A percentile compares a stretch with the other conserved stretches of the same genome.
These are phyloP conservation scores for Schwanniomyces sp. DNA, from an alignment of 805 yeast species.

Conservation along the genomic window DNA sequence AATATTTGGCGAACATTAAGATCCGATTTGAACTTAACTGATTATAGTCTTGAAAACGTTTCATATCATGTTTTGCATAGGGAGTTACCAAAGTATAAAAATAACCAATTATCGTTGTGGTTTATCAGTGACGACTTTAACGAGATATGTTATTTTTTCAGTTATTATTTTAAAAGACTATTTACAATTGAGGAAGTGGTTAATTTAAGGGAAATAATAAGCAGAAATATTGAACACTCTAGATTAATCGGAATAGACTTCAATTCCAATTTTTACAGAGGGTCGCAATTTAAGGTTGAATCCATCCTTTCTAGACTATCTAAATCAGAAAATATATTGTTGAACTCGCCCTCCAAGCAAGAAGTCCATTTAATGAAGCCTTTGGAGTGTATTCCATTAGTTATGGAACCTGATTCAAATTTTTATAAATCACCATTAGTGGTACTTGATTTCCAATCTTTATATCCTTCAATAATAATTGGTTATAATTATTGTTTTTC, in stretches of 20 bases:
- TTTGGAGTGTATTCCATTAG: constrained; percentile 82
- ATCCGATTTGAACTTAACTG: constrained; percentile 58
- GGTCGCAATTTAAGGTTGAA: constrained; percentile 94
- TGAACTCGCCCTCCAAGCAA: constrained; percentile 75
- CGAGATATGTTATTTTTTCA: constrained; percentile 34
- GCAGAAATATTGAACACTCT: constrained; percentile 78
- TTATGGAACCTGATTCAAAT: constrained; percentile 87
- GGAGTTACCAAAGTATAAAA: constrained; percentile 63
- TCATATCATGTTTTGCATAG: constrained; percentile 65
- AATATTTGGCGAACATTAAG: constrained; percentile 83
- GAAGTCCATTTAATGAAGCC: constrained; percentile 86
- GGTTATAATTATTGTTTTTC: constrained; percentile 90
- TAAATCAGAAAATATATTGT: constrained; percentile 69
- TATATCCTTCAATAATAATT: constrained; percentile 89
- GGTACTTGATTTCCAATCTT: constrained; percentile 89
- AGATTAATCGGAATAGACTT: constrained; percentile 88
- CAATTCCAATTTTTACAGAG: constrained; percentile 81
- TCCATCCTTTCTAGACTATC: constrained; percentile 74
- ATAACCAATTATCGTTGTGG: constrained; percentile 45
- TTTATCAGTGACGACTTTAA: constrained; percentile 7
- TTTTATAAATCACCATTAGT: constrained; percentile 86
- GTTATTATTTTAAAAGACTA: constrained; percentile 48
- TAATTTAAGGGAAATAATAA: constrained; percentile 62
- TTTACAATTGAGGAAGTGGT: constrained; percentile 48
- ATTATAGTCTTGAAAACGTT: constrained; percentile 76